Base-by-base conservation (phyloP, 148 eudicot species). In the Spergularia marina region DNA sequence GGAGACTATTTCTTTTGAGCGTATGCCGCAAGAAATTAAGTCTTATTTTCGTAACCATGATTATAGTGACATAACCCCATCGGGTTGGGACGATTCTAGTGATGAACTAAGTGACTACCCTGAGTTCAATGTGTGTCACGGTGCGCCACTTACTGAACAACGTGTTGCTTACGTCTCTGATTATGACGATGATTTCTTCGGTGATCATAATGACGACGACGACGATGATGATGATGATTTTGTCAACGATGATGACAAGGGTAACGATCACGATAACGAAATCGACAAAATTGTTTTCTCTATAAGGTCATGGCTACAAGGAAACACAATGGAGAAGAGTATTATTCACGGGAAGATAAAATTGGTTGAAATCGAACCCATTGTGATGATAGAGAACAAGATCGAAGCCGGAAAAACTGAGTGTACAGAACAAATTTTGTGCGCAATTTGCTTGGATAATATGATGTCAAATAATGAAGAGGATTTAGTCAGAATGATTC, bases 381-480 rank as follows among this genome's bases (percentile, higher is more conserved):
- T n/a, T 5, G 5, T 76, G 10, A 21, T 12, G 57, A 56, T 67
- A 1, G 3, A 18, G 0, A 15, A 66, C 40, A 30, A 30, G 36
- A 30, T 30, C 4, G 78, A 7, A 65, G 13, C 21, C 8, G 12
- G 5, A 44, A 18, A 68, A 1, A 4, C 18, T 5, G 66, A 66
- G 16, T 17, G 30, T 4, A 39, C 67, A 16, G 23, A 16, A 0
- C 56, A 61, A 51, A 66, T 49, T 61, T 12, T 21, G 71, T 75
- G 78, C 13, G 66, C 72, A 0, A 67, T 75, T 39, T 75, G 78
- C 72, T 15, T 75, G 5, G 73, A 57, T 39, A n/a, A n/a, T n/a
- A n/a, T 40, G 6, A 54, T 67, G 56, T 44, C 57, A 0, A 57
- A 13, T 12, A 65, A 76, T n/a, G 72, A 76, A 55, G 78, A 2